These are phyloP conservation scores for Pythium scleroteichum DNA, from an alignment of 352 stramenopile species.

Conservation along the genomic window DNA sequence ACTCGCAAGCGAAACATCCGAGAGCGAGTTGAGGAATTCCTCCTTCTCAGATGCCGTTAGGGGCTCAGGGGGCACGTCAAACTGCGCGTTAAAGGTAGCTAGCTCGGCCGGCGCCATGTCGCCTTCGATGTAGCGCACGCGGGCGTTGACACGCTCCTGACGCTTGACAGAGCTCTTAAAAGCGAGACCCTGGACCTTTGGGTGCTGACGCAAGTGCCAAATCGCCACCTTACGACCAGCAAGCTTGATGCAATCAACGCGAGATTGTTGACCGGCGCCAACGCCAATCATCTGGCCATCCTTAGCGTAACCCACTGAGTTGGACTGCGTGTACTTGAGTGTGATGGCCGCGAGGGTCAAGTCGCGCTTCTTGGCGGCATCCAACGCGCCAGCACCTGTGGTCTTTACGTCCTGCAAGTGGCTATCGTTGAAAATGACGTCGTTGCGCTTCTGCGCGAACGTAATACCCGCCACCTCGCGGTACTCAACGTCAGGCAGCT, in stretches of 20 bases:
- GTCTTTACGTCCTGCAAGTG: slow-evolving; percentile 95
- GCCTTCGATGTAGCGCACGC: slow-evolving; percentile 99
- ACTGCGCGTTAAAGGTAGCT: slow-evolving; percentile 94
- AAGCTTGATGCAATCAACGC: slow-evolving; percentile 99
- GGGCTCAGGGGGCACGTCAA: slow-evolving; percentile 92
- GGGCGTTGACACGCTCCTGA: slow-evolving; percentile 99
- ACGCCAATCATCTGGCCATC: slow-evolving; percentile 99
- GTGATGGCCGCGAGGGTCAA: slow-evolving; percentile 99
- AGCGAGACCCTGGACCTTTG: slow-evolving; percentile 92
- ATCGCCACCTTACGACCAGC: slow-evolving; percentile 97
- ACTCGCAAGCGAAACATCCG: slow-evolving; percentile 94
- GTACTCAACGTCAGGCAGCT: slow-evolving; percentile 95
- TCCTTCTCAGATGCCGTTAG: slow-evolving; percentile 95
- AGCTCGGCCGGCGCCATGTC: slow-evolving; percentile 97
- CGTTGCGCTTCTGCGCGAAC: slow-evolving; percentile 98
- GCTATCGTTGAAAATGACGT: slow-evolving; percentile 92
- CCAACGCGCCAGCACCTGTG: slow-evolving; percentile 79
- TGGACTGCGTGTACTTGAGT: slow-evolving; percentile 99
- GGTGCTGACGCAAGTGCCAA: slow-evolving; percentile 99
- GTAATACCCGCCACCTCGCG: slow-evolving; percentile 98
- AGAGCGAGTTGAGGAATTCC: slow-evolving; percentile 90
- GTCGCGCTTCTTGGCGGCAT: slow-evolving; percentile 94
- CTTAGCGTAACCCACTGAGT: slow-evolving; percentile 99
- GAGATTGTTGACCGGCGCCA: slow-evolving; percentile 98
- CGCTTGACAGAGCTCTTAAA: slow-evolving; percentile 98